Percentiles rank a stretch among this genome's conserved stretches.
Evolutionary conservation across 1,284 basidiomycete species (phyloP).

Genomic region (Ganoderma boninense): DNA sequence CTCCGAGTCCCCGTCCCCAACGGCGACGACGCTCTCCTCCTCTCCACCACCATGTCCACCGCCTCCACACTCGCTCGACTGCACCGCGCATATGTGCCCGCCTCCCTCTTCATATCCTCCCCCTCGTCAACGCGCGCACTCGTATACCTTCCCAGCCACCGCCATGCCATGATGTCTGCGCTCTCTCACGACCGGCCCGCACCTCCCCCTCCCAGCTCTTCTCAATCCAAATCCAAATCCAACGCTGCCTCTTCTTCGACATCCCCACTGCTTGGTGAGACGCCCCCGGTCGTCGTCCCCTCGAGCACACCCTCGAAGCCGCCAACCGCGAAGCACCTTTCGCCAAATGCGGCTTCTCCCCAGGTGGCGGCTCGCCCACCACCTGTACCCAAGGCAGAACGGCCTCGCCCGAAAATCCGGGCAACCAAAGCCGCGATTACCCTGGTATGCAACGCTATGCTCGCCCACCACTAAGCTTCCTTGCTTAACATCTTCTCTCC

Average conservation of each 20-base stretch:
- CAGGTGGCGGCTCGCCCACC: constrained; percentile 78
- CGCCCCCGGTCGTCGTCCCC: constrained; percentile 59
- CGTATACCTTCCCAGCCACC: constrained; percentile 41
- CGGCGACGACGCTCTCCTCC: constrained; percentile 15
- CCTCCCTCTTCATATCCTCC: constrained; percentile 19
- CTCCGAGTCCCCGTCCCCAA: background rate
- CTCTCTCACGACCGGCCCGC: constrained; percentile 42
- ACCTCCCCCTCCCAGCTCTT: constrained; percentile 29
- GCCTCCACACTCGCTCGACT: constrained; percentile 31
- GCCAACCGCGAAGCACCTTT: constrained; percentile 47
- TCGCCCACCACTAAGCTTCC: background rate
- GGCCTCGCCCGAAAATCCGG: constrained; percentile 71
- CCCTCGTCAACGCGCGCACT: constrained; percentile 29
- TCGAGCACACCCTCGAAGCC: constrained; percentile 40
- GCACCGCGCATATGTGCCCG: constrained; percentile 28
- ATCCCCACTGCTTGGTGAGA: constrained; percentile 49
- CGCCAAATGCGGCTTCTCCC: constrained; percentile 71
- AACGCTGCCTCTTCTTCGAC: constrained; percentile 31
- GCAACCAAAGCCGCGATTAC: constrained; percentile 85
- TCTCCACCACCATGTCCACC: constrained; percentile 21
- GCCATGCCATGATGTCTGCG: constrained; percentile 71
- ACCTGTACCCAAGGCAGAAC: constrained; percentile 69
- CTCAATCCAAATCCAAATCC: constrained; percentile 37
- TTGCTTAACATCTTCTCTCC: background rate
- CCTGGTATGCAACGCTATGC: constrained; percentile 67